Percentiles rank a stretch among this genome's conserved stretches.
Evolutionary conservation across 2,329 filamentous ascomycete species (phyloP).

Genomic region (Neofusicoccum sp.): DNA sequence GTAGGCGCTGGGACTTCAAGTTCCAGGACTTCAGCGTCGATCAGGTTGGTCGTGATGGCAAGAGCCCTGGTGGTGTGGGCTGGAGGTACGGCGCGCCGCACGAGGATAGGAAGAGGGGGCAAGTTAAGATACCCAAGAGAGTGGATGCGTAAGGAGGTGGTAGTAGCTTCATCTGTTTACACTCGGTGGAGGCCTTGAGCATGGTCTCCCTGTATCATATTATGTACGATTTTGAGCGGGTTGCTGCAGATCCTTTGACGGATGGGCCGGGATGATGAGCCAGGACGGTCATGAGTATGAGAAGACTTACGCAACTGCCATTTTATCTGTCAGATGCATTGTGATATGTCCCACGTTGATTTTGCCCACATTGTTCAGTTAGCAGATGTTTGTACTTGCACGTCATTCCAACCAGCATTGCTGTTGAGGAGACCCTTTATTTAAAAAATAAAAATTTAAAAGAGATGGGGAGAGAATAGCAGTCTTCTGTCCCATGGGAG

Average conservation of each 20-base stretch:
- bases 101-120: constrained; percentile 64
- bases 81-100: constrained; percentile 64
- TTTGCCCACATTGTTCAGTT: no score
- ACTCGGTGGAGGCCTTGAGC: no score
- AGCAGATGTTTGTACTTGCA: no score
- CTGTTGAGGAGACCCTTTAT: no score
- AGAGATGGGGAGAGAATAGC: no score
- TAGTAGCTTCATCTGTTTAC: no score
- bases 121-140: constrained; percentile 64
- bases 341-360: no score
- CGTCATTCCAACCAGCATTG: no score
- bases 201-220: neutral
- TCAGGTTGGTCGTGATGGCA: constrained; percentile 57
- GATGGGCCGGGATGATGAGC: neutral
- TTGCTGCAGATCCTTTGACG: neutral
- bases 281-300: neutral
- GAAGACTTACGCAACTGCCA: neutral
- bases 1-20: constrained; percentile 61
- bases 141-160: constrained; percentile 47
- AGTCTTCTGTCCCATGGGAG: no score
- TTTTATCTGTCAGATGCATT: no score
- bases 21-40: constrained; percentile 61
- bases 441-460: no score
- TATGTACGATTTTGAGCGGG: neutral
- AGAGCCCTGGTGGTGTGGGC: constrained; percentile 56